Evolutionary conservation across 805 yeast species (phyloP), one percentile per base, ranked within the genome.

Genomic region (Zygosaccharomyces lentus): DNA sequence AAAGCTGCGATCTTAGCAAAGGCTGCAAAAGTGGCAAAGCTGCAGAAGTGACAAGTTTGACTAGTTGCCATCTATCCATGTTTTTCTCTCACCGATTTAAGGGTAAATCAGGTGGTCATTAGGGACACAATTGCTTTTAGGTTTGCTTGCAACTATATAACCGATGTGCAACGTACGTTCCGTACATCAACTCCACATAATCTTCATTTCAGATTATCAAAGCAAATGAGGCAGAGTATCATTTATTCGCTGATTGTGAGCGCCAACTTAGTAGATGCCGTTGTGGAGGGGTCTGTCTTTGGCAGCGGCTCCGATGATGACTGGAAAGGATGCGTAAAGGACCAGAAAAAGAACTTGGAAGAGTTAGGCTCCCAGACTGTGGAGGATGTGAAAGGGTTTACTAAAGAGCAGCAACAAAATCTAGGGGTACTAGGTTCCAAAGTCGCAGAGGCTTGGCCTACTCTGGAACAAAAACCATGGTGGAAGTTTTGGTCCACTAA

Each of bases 271-370:
- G 52, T 41, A 9, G 39, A 36, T 32, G 49, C 37, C 7, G 42
- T 46, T 34, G 52, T 47, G 15, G 47, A 43, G 16, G 37, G 44
- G 8, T 31, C 40, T 24, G 10, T 37, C 15, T 57, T 61, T 37
- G 56, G 56, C 1, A 51, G 60, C 1, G 70, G 73, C 73, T 61
- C 68, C 9, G 44, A 50, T 26, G 50, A 56, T 15, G 75, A 71
- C 47, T 48, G 70, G 27, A 54, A 57, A 21, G 62, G 64, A 13
- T 71, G 64, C 42, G 52, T 69, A 17, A 54, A 52, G 37, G 75
- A 71, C 47, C 58, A 66, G 21, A 52, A 48, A 13, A 48, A 52
- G 23, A 46, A 46, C 38, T 37, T 58, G 37, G 53, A 56, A n/a
- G 55, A 55, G 15, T 34, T 57, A 6, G 45, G 56, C 4, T 43